Evolutionary conservation across 768 basidiomycete species (phyloP).

Genomic region (Russula abietina): DNA sequence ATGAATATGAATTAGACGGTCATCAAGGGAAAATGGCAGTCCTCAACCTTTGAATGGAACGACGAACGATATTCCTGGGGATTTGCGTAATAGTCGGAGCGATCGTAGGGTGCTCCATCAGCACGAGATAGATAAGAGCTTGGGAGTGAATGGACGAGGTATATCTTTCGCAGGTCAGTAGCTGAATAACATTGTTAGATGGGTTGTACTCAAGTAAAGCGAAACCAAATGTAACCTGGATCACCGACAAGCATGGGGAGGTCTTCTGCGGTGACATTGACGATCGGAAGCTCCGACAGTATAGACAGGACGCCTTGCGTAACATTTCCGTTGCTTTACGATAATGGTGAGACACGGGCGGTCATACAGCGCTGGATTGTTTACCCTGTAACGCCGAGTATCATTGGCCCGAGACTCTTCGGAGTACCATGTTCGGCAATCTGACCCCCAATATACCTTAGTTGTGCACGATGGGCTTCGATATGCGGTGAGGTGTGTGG

Average conservation of each 20-base stretch:
- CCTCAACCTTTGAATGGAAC: slow-evolving; percentile 59
- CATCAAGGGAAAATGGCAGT: background rate
- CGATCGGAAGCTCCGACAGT: slow-evolving; percentile 62
- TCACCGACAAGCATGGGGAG: slow-evolving; percentile 50
- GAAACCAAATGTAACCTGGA: slow-evolving; percentile 37
- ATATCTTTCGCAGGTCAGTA: slow-evolving; percentile 59
- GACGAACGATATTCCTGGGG: slow-evolving; percentile 60
- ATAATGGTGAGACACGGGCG: slow-evolving; percentile 10
- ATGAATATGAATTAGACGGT: background rate
- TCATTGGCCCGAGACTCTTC: slow-evolving; percentile 61
- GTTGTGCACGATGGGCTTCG: slow-evolving; percentile 43
- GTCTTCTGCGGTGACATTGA: slow-evolving; percentile 49
- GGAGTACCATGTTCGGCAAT: slow-evolving; percentile 57
- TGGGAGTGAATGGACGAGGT: slow-evolving; percentile 66
- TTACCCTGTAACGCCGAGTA: slow-evolving; percentile 81
- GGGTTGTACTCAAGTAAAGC: background rate
- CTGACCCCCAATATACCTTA: slow-evolving; percentile 51
- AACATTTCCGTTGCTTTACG: slow-evolving; percentile 69
- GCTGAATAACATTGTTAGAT: slow-evolving; percentile 33
- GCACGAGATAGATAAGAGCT: slow-evolving; percentile 60
- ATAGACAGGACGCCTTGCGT: slow-evolving; percentile 71
- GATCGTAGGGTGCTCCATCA: slow-evolving; percentile 53
- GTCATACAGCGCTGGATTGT: slow-evolving; percentile 17
- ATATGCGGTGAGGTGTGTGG: slow-evolving; percentile 69
- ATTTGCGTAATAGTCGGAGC: slow-evolving; percentile 65